These are phyloP conservation scores for Annulohypoxylon stygium DNA, from an alignment of 495 filamentous ascomycete genomes.

Conservation along the genomic window DNA sequence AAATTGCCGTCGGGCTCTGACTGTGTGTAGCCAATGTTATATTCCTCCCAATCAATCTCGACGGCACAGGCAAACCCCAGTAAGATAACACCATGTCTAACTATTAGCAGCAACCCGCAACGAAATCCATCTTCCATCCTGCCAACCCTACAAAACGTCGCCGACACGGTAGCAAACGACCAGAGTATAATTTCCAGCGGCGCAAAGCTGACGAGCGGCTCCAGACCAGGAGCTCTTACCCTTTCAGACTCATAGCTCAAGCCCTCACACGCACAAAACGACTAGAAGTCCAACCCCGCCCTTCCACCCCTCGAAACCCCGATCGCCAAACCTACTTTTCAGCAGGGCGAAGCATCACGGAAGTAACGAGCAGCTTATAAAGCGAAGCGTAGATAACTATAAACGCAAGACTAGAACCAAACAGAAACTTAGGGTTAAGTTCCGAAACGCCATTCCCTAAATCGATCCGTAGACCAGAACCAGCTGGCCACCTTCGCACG, in stretches of 20 bases:
- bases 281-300: constrained; percentile 61
- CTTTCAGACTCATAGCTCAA: constrained; percentile 70
- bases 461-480: constrained; percentile 48
- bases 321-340: constrained; percentile 56
- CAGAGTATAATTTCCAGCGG: constrained; percentile 73
- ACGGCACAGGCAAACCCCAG: constrained; percentile 31
- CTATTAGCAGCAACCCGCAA: constrained; percentile 53
- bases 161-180: constrained; percentile 63
- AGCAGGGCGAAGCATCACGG: constrained; percentile 52
- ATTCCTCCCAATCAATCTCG: constrained; percentile 54
- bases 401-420: constrained; percentile 68
- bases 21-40: constrained; percentile 58
- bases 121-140: constrained; percentile 52
- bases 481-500: constrained; percentile 45
- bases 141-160: constrained; percentile 51
- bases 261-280: constrained; percentile 56
- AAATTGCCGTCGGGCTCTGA: constrained; percentile 50
- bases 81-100: constrained; percentile 34
- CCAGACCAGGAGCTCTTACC: constrained; percentile 72
- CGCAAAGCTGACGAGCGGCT: constrained; percentile 71
- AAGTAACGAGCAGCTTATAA: constrained; percentile 53
- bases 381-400: constrained; percentile 55
- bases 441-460: constrained; percentile 72
- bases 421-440: constrained; percentile 81
- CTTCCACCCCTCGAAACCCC: constrained; percentile 52